Base-by-base conservation (phyloP, 108 stramenopile species). In the Aurantiochytrium sp. region DNA sequence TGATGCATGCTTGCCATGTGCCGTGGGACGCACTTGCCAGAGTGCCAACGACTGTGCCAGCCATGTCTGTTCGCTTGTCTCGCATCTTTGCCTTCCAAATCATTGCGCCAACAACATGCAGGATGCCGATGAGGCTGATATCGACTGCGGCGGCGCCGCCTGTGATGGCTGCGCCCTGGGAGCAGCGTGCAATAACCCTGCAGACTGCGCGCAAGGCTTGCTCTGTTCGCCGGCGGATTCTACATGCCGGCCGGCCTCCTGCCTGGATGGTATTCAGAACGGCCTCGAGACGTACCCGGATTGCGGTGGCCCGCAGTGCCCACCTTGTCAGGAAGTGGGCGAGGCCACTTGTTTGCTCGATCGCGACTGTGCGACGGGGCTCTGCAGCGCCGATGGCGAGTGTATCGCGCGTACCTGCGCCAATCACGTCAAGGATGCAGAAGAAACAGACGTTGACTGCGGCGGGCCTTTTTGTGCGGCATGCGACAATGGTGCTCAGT, bases 261-360 rank as follows among this genome's bases (percentile, higher is more conserved):
- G 89, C 72, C 53, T 25, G 43, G 58, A 89, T 45, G 72, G 89
- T 4, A 43, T 89, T 4, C 89, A 72, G 49, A 58, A 89, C 47
- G 89, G 89, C 71, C 29, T 49, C 51, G 89, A 89, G 72, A 89
- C 89, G 53, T 51, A 72, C 72, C 28, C 55, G 45, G 71, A 89
- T 64, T 89, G 89, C 72, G 89, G 89, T 5, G 89, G 89, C 72
- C 53, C 53, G 19, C 44, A 89, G 25, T 89, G 89, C 72, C 53
- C 49, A 8, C 59, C 45, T 2, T 89, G 89, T n/a, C 28, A 72
- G 14, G 89, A 28, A 14, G 44, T 83, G 8, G 76, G 76, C n/a
- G 45, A 53, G 5, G 51, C 71, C 19, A 58, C 89, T 19, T 89
- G 89, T 72, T 72, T 89, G 8, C 21, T 49, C n/a, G 23, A 60